Conservation (phyloP, 73 alveolate species). For the Paramecium bursaria region DNA sequence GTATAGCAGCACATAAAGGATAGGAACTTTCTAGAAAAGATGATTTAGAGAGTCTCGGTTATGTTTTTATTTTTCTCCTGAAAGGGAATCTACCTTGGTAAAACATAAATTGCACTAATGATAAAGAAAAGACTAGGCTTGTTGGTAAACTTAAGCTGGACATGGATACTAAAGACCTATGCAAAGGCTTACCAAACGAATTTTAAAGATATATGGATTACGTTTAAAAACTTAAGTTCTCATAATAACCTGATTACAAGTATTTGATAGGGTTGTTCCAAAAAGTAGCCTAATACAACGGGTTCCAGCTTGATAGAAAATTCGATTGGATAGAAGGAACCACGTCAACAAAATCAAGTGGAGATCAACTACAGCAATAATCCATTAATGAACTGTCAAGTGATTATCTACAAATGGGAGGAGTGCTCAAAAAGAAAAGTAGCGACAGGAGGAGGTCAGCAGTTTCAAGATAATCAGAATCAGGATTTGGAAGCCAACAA, state of each 20-base stretch:
- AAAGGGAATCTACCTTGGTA: constrained; percentile 95
- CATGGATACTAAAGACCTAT: constrained; percentile 85
- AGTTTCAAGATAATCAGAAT: neutral
- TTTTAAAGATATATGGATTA: constrained; percentile 69
- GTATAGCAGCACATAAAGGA: constrained; percentile 84
- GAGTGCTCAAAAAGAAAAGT: neutral
- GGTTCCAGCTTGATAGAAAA: constrained; percentile 70
- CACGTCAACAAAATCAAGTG: constrained; percentile 21
- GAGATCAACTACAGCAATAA: neutral
- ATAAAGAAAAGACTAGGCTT: constrained; percentile 89
- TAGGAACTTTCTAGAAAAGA: constrained; percentile 88
- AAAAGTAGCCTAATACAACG: constrained; percentile 70
- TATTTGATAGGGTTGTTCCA: constrained; percentile 74
- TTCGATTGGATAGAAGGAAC: constrained; percentile 77
- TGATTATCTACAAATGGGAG: constrained; percentile 23
- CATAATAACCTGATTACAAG: constrained; percentile 85
- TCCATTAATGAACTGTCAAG: neutral
- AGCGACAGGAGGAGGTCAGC: constrained; percentile 7
- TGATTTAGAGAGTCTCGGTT: constrained; percentile 85
- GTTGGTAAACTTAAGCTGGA: constrained; percentile 85
- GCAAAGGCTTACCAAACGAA: constrained; percentile 74
- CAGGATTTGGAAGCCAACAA: neutral
- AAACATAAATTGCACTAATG: constrained; percentile 87
- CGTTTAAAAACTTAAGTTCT: constrained; percentile 75
- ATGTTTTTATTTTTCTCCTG: constrained; percentile 77